Percentiles rank a stretch among this genome's conserved stretches.
Conservation (phyloP, 345 rosid genomes). For the Arabidopsis arenosa region DNA sequence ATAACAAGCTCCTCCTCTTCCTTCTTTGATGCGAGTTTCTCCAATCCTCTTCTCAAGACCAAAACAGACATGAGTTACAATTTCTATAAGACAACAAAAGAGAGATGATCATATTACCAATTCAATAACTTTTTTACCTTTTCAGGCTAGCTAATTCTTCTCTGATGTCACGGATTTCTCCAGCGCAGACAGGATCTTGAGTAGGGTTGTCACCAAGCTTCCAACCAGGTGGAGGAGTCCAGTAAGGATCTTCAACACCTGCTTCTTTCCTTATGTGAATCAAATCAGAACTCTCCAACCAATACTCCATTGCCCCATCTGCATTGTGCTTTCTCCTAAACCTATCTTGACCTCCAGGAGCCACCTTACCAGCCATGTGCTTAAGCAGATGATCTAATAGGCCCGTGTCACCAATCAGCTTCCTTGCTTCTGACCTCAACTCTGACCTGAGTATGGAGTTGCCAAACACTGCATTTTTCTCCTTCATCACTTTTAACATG, state of each 20-base stretch:
- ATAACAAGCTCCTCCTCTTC: slow-evolving; percentile 50
- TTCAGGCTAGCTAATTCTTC: slow-evolving; percentile 48
- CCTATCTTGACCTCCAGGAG: slow-evolving; percentile 86
- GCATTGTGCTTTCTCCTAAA: slow-evolving; percentile 90
- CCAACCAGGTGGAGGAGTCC: slow-evolving; percentile 99
- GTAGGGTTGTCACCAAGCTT: slow-evolving; percentile 80
- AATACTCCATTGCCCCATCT: slow-evolving; percentile 97
- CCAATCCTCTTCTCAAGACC: slow-evolving; percentile 49
- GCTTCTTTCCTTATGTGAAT: slow-evolving; percentile 72
- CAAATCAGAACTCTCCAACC: slow-evolving; percentile 85
- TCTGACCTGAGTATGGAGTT: slow-evolving; percentile 77
- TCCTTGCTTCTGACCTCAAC: slow-evolving; percentile 79
- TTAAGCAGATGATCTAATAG: slow-evolving; percentile 89
- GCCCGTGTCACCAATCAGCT: slow-evolving; percentile 95
- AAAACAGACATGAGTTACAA: slow-evolving; percentile 15
- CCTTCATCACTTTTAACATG: slow-evolving; percentile 87
- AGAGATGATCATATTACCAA: slow-evolving; percentile 7
- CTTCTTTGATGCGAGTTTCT: slow-evolving; percentile 55
- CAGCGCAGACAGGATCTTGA: slow-evolving; percentile 82
- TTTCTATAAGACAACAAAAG: slow-evolving; percentile 22
- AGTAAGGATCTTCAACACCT: slow-evolving; percentile 89
- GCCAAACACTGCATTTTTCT: slow-evolving; percentile 69
- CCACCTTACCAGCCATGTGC: slow-evolving; percentile 95
- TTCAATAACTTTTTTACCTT: slow-evolving; percentile 46
- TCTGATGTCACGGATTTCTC: slow-evolving; percentile 57